Conservation (phyloP, 148 eudicot species). For the Vaccinium macrocarpon region DNA sequence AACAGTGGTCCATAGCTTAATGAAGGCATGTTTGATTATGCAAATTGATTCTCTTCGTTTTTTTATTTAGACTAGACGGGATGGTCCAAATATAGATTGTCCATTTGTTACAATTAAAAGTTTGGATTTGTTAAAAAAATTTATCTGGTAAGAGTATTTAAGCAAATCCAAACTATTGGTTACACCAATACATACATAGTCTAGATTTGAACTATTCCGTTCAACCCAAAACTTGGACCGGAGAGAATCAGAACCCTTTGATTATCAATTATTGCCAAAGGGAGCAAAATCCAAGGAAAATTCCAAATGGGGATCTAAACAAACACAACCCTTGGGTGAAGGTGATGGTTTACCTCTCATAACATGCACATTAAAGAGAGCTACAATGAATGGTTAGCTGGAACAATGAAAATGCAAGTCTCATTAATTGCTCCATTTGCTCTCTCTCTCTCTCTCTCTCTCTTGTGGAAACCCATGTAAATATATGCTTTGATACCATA, state of each 20-base stretch:
- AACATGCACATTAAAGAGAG: slow-evolving; percentile 2
- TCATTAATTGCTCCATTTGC: not conserved
- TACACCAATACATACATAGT: no score
- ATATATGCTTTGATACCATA: not conserved
- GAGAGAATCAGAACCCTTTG: no score
- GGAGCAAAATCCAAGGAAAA: not conserved
- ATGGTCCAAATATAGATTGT: no score
- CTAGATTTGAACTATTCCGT: no score
- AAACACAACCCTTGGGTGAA: not conserved
- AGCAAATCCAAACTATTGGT: no score
- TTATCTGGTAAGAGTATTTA: no score
- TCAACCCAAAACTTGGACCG: not conserved
- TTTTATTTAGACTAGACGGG: no score
- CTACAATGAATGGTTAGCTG: not conserved
- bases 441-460: not conserved
- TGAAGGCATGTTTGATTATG: not conserved
- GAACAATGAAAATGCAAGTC: not conserved
- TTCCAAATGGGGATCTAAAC: not conserved
- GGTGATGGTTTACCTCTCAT: not conserved
- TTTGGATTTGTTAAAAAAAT: no score
- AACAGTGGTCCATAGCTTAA: not conserved
- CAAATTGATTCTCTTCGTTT: no score
- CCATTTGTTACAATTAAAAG: no score
- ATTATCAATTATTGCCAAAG: not conserved
- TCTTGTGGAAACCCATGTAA: not conserved